phyloP scores from a whole-genome alignment of 2,329 filamentous ascomycete species.

The Nemania serpens region DNA sequence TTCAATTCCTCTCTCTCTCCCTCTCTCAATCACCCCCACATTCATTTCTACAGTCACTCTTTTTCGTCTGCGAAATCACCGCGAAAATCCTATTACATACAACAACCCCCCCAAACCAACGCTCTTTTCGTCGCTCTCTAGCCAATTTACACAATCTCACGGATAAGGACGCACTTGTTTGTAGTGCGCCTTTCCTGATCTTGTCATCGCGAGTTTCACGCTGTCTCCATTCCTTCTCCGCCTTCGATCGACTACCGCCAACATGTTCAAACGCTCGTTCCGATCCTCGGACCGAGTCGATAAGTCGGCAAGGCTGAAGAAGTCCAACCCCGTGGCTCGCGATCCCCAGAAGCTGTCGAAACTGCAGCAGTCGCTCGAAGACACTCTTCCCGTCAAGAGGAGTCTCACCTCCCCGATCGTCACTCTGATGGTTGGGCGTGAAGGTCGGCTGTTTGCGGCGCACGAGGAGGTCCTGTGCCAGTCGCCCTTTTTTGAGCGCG shows the following conservation, averaged over 20 bases:
- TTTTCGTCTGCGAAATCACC: slow-evolving; percentile 34
- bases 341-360: slow-evolving; percentile 81
- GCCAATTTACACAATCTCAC: slow-evolving; percentile 28
- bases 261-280: slow-evolving; percentile 94
- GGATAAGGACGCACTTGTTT: slow-evolving; percentile 32
- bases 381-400: slow-evolving; percentile 48
- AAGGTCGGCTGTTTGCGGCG: slow-evolving; percentile 89
- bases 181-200: slow-evolving; percentile 32
- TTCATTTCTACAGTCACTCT: slow-evolving; percentile 40
- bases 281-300: slow-evolving; percentile 82
- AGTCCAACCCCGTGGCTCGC: slow-evolving; percentile 59
- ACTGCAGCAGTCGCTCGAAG: slow-evolving; percentile 78
- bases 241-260: slow-evolving; percentile 43
- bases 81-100: slow-evolving; percentile 26
- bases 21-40: slow-evolving; percentile 8
- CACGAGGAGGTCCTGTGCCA: slow-evolving; percentile 90
- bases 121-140: slow-evolving; percentile 61
- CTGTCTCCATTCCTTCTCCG: slow-evolving; percentile 41
- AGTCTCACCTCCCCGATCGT: slow-evolving; percentile 70
- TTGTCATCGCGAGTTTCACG: slow-evolving; percentile 37
- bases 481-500: slow-evolving; percentile 80
- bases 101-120: slow-evolving; percentile 38
- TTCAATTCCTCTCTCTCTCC: slow-evolving; percentile 41
- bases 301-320: slow-evolving; percentile 85
- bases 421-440: slow-evolving; percentile 81